phyloP scores from a whole-genome alignment of 1,284 basidiomycete genomes.

The Cryptococcus amylolentus region DNA sequence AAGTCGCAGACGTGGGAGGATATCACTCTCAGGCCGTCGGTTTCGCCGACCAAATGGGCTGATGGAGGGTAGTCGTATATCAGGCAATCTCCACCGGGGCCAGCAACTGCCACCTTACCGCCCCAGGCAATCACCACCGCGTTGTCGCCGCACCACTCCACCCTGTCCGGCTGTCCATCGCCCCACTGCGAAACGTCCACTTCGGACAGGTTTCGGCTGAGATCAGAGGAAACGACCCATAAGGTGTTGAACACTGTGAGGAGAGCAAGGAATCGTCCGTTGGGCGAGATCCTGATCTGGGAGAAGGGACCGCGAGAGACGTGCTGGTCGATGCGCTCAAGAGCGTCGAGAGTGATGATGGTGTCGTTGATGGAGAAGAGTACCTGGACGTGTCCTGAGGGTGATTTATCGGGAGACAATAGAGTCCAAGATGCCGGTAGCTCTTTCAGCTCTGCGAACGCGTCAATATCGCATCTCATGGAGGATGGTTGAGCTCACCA shows the following conservation, averaged over 20 bases:
- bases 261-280: slow-evolving; percentile 86
- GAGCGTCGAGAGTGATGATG: slow-evolving; percentile 72
- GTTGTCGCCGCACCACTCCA: slow-evolving; percentile 97
- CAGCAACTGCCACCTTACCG: slow-evolving; percentile 75
- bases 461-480: slow-evolving; percentile 1
- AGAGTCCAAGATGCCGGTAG: slow-evolving; percentile 78
- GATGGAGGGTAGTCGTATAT: slow-evolving; percentile 74
- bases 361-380: slow-evolving; percentile 72
- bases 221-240: slow-evolving; percentile 91
- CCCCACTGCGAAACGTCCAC: slow-evolving; percentile 57
- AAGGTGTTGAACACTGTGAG: slow-evolving; percentile 69
- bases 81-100: slow-evolving; percentile 84
- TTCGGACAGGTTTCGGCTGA: slow-evolving; percentile 81
- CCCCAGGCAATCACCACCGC: slow-evolving; percentile 82
- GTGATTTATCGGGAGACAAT: slow-evolving; percentile 78
- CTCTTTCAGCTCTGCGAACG: slow-evolving; percentile 60
- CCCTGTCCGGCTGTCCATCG: slow-evolving; percentile 53
- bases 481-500: slow-evolving; percentile 52
- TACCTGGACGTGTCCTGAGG: slow-evolving; percentile 81
- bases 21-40: slow-evolving; percentile 81
- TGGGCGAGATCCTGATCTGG: slow-evolving; percentile 82
- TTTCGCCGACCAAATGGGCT: slow-evolving; percentile 74
- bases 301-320: slow-evolving; percentile 83
- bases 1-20: slow-evolving; percentile 79
- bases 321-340: slow-evolving; percentile 83